Percentiles rank a stretch among this genome's conserved stretches.
Evolutionary conservation across 345 rosid species (phyloP).

Genomic region (Ricinus communis): DNA sequence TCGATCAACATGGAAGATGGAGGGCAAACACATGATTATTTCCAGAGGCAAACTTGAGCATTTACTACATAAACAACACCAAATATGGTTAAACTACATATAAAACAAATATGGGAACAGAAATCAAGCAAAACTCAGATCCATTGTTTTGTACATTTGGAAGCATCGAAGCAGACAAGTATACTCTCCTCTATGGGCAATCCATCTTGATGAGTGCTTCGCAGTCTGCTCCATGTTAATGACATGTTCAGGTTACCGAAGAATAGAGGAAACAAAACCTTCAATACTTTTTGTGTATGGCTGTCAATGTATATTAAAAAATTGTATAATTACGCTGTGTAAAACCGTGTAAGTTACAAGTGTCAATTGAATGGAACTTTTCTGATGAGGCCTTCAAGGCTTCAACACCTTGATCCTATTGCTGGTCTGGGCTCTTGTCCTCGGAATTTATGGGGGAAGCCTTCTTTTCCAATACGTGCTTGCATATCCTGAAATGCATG

Average conservation of each 20-base stretch:
- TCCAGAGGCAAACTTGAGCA: no score
- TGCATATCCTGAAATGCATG: conserved; percentile 44
- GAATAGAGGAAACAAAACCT: no score
- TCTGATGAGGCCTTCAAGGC: background rate
- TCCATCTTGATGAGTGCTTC: background rate
- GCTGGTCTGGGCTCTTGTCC: conserved; percentile 7
- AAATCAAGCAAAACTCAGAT: background rate
- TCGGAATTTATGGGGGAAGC: conserved; percentile 15
- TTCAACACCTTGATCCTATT: background rate
- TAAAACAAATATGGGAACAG: no score
- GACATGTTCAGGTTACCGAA: background rate
- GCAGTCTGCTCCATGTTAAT: background rate
- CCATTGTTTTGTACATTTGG: background rate
- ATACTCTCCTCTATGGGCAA: background rate
- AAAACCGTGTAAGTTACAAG: background rate
- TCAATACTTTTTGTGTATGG: background rate
- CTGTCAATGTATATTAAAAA: background rate
- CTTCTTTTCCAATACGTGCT: conserved; percentile 26
- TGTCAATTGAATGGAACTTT: background rate
- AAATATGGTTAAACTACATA: no score
- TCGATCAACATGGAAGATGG: no score
- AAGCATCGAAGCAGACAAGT: background rate
- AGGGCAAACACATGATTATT: no score
- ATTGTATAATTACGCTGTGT: background rate
- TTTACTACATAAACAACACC: no score